Percentiles rank a stretch among this genome's conserved stretches.
Conservation (phyloP, 495 filamentous ascomycete species). For the Trichoderma orchidacearum region DNA sequence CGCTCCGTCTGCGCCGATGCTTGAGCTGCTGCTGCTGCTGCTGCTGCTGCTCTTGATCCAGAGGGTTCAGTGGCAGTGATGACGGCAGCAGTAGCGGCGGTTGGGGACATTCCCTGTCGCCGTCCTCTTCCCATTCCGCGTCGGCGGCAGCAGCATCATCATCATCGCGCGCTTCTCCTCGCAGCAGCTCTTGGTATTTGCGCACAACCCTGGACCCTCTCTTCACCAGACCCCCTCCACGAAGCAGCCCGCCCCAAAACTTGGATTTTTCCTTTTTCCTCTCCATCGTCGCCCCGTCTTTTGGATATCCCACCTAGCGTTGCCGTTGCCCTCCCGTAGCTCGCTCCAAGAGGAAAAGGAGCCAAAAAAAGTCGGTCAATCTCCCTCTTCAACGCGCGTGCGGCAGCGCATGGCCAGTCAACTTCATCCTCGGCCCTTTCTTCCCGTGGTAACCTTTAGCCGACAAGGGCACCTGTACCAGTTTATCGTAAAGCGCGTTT, state of each 20-base stretch:
- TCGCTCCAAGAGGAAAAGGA: slow-evolving; percentile 4
- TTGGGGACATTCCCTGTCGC: not conserved
- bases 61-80: too few relatives aligned
- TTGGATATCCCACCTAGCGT: not conserved
- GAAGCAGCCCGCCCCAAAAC: slow-evolving; percentile 23
- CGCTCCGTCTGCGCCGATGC: not conserved
- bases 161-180: not conserved
- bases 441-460: too few relatives aligned
- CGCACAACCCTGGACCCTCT: not conserved
- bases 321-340: slow-evolving; percentile 17
- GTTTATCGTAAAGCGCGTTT: too few relatives aligned
- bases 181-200: not conserved
- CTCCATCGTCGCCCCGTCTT: not conserved
- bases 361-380: slow-evolving; percentile 9
- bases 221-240: slow-evolving; percentile 17
- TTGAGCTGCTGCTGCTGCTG: not conserved
- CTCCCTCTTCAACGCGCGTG: slow-evolving; percentile 8
- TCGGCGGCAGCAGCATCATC: too few relatives aligned
- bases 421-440: slow-evolving; percentile 5
- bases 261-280: slow-evolving; percentile 15
- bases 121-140: not conserved
- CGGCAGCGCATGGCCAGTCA: slow-evolving; percentile 4
- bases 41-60: not conserved
- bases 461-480: too few relatives aligned
- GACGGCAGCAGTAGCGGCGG: not conserved